phyloP scores from a whole-genome alignment of 441 rosid species.

The Corymbia citriodora region DNA sequence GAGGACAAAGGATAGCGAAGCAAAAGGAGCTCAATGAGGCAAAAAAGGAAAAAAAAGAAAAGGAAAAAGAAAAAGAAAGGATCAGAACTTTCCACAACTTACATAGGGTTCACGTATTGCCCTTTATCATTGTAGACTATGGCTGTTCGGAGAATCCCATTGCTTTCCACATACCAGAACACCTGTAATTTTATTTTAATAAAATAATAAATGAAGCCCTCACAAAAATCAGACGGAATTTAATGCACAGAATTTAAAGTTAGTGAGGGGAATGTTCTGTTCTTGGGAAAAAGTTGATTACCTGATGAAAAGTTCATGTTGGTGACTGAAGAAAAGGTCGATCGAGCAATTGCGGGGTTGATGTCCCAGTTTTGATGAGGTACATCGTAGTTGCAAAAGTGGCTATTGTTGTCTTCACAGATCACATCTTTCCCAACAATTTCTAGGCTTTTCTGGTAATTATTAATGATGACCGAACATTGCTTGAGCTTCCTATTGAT shows the following conservation, averaged over 20 bases:
- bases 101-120: neutral
- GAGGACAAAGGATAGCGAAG: neutral
- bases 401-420: constrained; percentile 12
- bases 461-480: constrained; percentile 6
- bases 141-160: neutral
- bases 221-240: neutral
- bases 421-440: constrained; percentile 23
- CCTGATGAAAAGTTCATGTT: constrained; percentile 30
- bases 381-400: constrained; percentile 12
- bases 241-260: neutral
- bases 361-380: constrained; percentile 36
- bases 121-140: neutral
- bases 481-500: constrained; percentile 20
- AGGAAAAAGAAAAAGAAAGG: neutral
- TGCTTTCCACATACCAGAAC: neutral
- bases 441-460: constrained; percentile 29
- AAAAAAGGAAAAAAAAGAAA: neutral
- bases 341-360: constrained; percentile 16
- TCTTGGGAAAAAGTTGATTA: neutral
- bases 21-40: neutral
- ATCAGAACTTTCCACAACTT: neutral
- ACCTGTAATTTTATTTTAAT: neutral
- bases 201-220: neutral
- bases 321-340: constrained; percentile 1
- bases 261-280: neutral